Evolutionary conservation across 352 stramenopile species (phyloP).

Genomic region (Salisapilia sapeloensis): DNA sequence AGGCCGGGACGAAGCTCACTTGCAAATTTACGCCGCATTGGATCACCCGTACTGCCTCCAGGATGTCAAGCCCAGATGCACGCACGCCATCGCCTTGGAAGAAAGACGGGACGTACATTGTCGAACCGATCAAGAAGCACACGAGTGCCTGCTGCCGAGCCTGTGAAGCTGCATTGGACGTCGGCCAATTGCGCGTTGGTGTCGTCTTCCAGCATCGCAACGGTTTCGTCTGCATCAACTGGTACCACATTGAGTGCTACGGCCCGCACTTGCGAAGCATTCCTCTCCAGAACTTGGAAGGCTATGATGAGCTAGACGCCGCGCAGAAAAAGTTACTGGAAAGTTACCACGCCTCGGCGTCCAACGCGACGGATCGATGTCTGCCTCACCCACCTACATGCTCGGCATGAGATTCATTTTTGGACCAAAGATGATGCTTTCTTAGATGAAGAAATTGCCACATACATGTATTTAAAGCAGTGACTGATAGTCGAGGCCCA

Average conservation of each 20-base stretch:
- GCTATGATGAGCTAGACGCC: conserved; percentile 39
- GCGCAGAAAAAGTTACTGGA: conserved; percentile 39
- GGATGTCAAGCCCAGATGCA: too few relatives aligned
- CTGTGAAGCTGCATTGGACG: conserved; percentile 47
- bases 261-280: conserved; percentile 27
- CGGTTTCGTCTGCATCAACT: conserved; percentile 74
- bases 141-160: conserved; percentile 59
- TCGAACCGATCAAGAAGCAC: conserved; percentile 49
- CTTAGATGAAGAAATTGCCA: too few relatives aligned
- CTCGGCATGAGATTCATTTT: conserved; percentile 26
- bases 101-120: conserved; percentile 65
- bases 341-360: not conserved
- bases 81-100: conserved; percentile 51
- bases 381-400: conserved; percentile 10
- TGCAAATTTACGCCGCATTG: too few relatives aligned
- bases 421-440: too few relatives aligned
- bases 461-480: too few relatives aligned
- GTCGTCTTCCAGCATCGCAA: conserved; percentile 72
- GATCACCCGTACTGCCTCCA: too few relatives aligned
- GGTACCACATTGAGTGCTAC: conserved; percentile 73
- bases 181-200: conserved; percentile 44
- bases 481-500: too few relatives aligned
- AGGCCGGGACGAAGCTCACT: too few relatives aligned
- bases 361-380: conserved; percentile 3
- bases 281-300: conserved; percentile 41